A percentile compares a stretch with the other conserved stretches of the same genome.
These are phyloP conservation scores for Hypoxylon rubiginosum DNA, from an alignment of 2,329 filamentous ascomycete genomes.

Conservation along the genomic window DNA sequence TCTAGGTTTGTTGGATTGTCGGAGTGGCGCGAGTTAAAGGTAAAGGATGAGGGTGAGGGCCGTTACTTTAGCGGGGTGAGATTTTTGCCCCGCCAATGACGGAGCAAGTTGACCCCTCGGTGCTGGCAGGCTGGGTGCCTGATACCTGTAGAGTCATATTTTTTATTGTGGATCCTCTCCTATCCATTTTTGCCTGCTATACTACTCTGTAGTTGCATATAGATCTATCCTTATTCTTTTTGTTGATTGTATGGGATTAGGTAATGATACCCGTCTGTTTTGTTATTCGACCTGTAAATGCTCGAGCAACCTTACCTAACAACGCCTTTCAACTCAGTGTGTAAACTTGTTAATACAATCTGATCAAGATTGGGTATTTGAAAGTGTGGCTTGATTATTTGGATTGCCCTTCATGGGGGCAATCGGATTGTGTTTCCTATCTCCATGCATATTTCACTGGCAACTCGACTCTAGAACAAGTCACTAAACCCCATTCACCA, in stretches of 20 bases:
- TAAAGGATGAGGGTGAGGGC: background rate
- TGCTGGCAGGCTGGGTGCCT: too few relatives aligned
- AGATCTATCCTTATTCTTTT: background rate
- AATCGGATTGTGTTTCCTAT: conserved; percentile 3
- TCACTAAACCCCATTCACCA: conserved; percentile 17
- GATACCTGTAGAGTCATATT: background rate
- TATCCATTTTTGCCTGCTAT: background rate
- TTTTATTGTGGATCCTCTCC: background rate
- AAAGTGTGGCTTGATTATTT: conserved; percentile 19
- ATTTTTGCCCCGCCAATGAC: conserved; percentile 45
- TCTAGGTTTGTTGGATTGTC: conserved; percentile 5
- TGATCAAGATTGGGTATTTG: conserved; percentile 9
- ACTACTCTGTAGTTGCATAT: background rate
- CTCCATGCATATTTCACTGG: conserved; percentile 16
- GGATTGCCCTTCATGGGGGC: conserved; percentile 37
- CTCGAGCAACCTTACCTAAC: background rate
- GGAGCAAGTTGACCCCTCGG: conserved; percentile 18
- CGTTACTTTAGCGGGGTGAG: conserved; percentile 34
- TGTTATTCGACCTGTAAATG: background rate
- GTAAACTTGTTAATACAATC: conserved; percentile 10
- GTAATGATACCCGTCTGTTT: background rate
- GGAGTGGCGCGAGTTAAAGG: conserved; percentile 11
- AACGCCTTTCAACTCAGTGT: background rate
- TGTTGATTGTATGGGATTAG: background rate
- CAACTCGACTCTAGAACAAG: conserved; percentile 13